Conservation (phyloP, 768 basidiomycete genomes). For the Artomyces pyxidatus region DNA sequence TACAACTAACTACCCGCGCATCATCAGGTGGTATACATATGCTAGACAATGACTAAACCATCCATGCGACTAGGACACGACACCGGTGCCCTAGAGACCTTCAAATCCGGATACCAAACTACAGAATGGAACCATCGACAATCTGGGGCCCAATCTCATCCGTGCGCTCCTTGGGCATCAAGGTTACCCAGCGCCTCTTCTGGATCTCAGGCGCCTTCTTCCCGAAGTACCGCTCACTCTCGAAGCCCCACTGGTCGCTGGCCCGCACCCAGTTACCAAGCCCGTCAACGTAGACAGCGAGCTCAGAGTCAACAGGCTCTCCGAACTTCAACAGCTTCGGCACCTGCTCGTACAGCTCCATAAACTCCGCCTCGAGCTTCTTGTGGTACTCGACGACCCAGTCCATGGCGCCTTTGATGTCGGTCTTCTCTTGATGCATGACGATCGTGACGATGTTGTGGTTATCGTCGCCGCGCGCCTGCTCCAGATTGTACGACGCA, state of each 20-base stretch:
- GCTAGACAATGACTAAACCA: too few relatives aligned
- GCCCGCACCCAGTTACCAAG: slow-evolving; percentile 38
- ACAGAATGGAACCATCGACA: slow-evolving; percentile 11
- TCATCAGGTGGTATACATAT: too few relatives aligned
- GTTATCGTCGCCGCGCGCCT: slow-evolving; percentile 27
- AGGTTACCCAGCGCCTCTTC: slow-evolving; percentile 12
- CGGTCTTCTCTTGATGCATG: slow-evolving; percentile 32
- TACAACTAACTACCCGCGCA: too few relatives aligned
- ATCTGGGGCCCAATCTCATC: slow-evolving; percentile 14
- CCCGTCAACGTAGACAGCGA: slow-evolving; percentile 32
- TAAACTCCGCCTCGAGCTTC: slow-evolving; percentile 22
- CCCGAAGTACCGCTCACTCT: slow-evolving; percentile 20
- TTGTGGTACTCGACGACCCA: slow-evolving; percentile 27
- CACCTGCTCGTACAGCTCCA: slow-evolving; percentile 22
- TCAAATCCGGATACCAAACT: too few relatives aligned
- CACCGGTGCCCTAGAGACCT: too few relatives aligned
- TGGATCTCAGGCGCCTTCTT: slow-evolving; percentile 13
- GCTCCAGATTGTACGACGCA: slow-evolving; percentile 26
- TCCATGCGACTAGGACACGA: too few relatives aligned
- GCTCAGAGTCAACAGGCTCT: slow-evolving; percentile 27
- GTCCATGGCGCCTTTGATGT: slow-evolving; percentile 27
- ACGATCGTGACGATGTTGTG: slow-evolving; percentile 37
- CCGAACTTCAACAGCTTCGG: slow-evolving; percentile 26
- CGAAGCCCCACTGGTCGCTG: slow-evolving; percentile 35
- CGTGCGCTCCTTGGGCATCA: slow-evolving; percentile 11